Percentiles rank a stretch among this genome's conserved stretches.
These are phyloP conservation scores for Globisporangium radiosum DNA, from an alignment of 352 stramenopile genomes.

Conservation along the genomic window DNA sequence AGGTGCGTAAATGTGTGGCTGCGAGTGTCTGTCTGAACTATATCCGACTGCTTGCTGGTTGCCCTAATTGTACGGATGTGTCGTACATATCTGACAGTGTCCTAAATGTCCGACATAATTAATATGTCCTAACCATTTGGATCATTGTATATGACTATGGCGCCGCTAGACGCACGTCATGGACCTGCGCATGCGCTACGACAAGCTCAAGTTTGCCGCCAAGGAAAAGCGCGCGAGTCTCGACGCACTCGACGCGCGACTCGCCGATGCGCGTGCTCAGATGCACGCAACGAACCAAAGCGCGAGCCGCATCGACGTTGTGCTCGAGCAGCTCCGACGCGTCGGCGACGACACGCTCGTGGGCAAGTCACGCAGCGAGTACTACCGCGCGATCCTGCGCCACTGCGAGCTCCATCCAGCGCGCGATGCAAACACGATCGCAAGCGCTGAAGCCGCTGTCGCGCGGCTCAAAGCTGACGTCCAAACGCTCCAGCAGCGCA, in stretches of 20 bases:
- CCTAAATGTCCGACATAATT: neutral
- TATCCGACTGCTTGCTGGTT: no score
- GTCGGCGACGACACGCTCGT: conserved; percentile 54
- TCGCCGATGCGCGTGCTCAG: conserved; percentile 46
- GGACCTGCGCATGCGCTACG: conserved; percentile 64
- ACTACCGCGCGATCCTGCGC: conserved; percentile 73
- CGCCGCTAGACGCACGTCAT: conserved; percentile 27
- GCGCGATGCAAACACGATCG: conserved; percentile 73
- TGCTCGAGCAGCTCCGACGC: conserved; percentile 58
- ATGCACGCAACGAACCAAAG: conserved; percentile 36
- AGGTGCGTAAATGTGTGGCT: conserved; percentile 20
- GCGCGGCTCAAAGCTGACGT: conserved; percentile 61
- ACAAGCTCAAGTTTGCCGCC: conserved; percentile 63
- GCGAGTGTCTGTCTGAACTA: no score
- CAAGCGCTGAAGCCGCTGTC: conserved; percentile 52
- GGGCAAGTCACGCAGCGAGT: conserved; percentile 64
- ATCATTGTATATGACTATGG: no score
- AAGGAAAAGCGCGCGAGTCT: conserved; percentile 52
- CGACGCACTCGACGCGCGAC: conserved; percentile 43
- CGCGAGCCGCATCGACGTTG: conserved; percentile 44
- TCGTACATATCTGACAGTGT: neutral
- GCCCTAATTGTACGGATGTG: no score
- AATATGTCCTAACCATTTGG: no score
- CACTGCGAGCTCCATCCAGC: conserved; percentile 75
- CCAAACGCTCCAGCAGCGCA: conserved; percentile 60